Percentiles rank a stretch among this genome's conserved stretches.
These are phyloP conservation scores for Phtheirospermum japonicum DNA, from an alignment of 257 asterid genomes.

Conservation along the genomic window DNA sequence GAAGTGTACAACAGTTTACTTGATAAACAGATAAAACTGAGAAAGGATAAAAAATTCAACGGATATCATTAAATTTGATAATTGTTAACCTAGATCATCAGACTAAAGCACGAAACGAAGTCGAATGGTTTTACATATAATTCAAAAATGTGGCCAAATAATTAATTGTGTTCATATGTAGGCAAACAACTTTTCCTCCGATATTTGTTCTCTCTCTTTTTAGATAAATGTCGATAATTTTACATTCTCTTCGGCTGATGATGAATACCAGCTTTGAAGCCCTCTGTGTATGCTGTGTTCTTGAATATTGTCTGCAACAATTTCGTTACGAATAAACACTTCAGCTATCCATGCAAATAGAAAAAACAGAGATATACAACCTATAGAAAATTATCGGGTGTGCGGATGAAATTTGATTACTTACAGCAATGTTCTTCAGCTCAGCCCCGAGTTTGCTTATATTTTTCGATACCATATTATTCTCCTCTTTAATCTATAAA, in stretches of 20 bases:
- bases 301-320: slow-evolving; percentile 63
- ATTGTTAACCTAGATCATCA: background rate
- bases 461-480: slow-evolving; percentile 33
- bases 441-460: slow-evolving; percentile 49
- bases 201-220: slow-evolving; percentile 2
- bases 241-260: slow-evolving; percentile 44
- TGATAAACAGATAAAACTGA: background rate
- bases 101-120: slow-evolving; percentile 5
- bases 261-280: slow-evolving; percentile 58
- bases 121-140: slow-evolving; percentile 12
- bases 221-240: slow-evolving; percentile 17
- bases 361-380: slow-evolving; percentile 1
- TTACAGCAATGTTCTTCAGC: slow-evolving; percentile 63
- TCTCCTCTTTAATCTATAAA: slow-evolving; percentile 46
- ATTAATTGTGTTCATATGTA: slow-evolving; percentile 19
- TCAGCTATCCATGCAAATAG: background rate
- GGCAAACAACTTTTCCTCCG: slow-evolving; percentile 20
- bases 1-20: background rate
- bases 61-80: background rate
- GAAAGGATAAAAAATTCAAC: slow-evolving; percentile 16
- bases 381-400: background rate
- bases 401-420: slow-evolving; percentile 24
- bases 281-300: slow-evolving; percentile 85
- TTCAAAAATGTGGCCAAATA: slow-evolving; percentile 22
- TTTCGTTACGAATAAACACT: background rate